These are phyloP conservation scores for Dalbergia cultrata DNA, from an alignment of 306 rosid genomes.

Conservation along the genomic window DNA sequence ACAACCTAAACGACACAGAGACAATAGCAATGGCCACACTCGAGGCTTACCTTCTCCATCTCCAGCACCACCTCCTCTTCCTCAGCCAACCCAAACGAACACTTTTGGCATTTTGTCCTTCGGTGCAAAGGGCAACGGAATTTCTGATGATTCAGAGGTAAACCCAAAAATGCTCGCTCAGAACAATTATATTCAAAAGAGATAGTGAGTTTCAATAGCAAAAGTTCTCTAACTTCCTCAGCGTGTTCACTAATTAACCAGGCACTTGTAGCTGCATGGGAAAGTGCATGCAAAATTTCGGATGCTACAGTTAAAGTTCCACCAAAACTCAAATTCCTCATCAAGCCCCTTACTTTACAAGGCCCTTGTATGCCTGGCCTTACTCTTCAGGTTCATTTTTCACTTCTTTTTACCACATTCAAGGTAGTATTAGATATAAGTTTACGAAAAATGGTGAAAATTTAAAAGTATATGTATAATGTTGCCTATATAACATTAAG, in stretches of 20 bases:
- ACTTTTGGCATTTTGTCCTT: conserved; percentile 67
- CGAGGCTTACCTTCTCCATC: conserved; percentile 50
- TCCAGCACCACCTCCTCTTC: conserved; percentile 61
- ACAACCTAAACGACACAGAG: conserved; percentile 58
- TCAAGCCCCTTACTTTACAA: conserved; percentile 75
- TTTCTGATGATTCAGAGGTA: conserved; percentile 88
- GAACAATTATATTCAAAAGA: background rate
- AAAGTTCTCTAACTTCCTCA: background rate
- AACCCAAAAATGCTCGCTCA: background rate
- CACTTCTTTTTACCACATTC: background rate
- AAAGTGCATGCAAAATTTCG: conserved; percentile 74
- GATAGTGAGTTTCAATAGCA: background rate
- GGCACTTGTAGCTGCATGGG: conserved; percentile 89
- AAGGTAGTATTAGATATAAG: background rate
- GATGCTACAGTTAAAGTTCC: conserved; percentile 78
- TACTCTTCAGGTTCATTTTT: conserved; percentile 76
- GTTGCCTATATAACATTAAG: too few species aligned
- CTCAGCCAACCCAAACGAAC: conserved; percentile 43
- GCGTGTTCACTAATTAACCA: conserved; percentile 46
- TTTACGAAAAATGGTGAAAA: background rate
- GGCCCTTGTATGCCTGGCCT: conserved; percentile 89
- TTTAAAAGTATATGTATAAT: background rate
- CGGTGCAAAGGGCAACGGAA: conserved; percentile 87
- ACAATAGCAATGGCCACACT: conserved; percentile 42
- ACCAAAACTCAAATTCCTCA: conserved; percentile 64